Evolutionary conservation across 1,139 yeast species (phyloP).

Genomic region (Blastobotrys aristatus): DNA sequence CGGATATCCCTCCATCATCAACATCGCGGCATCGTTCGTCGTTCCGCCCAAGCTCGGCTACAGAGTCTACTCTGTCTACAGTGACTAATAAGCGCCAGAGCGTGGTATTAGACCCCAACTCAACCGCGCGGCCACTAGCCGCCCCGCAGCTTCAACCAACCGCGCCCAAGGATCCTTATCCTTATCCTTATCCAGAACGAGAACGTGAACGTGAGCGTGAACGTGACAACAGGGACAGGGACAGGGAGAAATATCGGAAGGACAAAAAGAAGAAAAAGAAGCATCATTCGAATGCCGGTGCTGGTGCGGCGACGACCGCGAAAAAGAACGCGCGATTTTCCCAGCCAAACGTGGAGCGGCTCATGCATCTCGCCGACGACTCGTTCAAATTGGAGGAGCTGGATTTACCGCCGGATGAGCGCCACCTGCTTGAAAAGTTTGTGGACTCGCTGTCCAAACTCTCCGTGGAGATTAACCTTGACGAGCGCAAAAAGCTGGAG

Average conservation of each 20-base stretch:
- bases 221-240: too few relatives aligned
- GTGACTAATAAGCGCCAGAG: neutral
- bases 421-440: constrained; percentile 72
- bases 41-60: neutral
- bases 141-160: too few relatives aligned
- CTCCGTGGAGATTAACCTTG: constrained; percentile 85
- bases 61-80: neutral
- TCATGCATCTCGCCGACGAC: constrained; percentile 25
- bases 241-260: neutral
- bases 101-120: neutral
- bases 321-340: constrained; percentile 24
- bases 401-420: constrained; percentile 71
- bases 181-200: too few relatives aligned
- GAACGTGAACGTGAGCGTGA: too few relatives aligned
- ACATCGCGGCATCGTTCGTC: neutral
- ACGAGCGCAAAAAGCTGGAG: constrained; percentile 70
- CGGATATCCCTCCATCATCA: neutral
- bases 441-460: constrained; percentile 79
- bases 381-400: constrained; percentile 59
- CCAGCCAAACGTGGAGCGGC: constrained; percentile 26
- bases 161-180: too few relatives aligned
- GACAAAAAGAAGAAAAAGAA: neutral
- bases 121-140: neutral
- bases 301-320: neutral
- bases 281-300: neutral